Evolutionary conservation across 257 asterid genomes (phyloP).

Genomic region (Cinchona pubescens): DNA sequence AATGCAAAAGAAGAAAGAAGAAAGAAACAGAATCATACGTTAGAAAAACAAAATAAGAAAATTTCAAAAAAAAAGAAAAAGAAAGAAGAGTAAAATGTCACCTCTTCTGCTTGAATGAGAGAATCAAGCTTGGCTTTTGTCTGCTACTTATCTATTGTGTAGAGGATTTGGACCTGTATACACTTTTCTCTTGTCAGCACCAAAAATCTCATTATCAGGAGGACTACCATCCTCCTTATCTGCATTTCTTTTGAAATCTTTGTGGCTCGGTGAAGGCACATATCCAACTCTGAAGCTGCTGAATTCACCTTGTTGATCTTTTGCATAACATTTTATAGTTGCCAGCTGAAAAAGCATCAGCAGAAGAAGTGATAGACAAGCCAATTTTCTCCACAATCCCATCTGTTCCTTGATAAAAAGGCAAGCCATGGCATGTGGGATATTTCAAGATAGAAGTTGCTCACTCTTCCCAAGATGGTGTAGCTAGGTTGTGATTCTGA

Average conservation of each 20-base stretch:
- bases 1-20: not conserved
- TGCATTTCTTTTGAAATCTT: conserved; percentile 13
- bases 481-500: not conserved
- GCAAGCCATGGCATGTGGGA: conserved; percentile 37
- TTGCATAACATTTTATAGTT: conserved; percentile 39
- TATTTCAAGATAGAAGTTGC: not conserved
- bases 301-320: conserved; percentile 26
- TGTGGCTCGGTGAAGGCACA: conserved; percentile 26
- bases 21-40: conserved; percentile 1
- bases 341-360: conserved; percentile 39
- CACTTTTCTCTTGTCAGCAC: conserved; percentile 73
- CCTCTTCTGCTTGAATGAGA: conserved; percentile 38
- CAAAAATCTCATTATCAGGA: conserved; percentile 37
- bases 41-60: not conserved
- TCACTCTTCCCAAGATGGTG: not conserved
- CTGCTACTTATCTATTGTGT: conserved; percentile 72
- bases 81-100: conserved; percentile 13
- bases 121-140: conserved; percentile 34
- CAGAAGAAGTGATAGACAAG: conserved; percentile 36
- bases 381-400: conserved; percentile 42
- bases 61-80: not conserved
- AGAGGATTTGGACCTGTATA: conserved; percentile 91
- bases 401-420: conserved; percentile 33
- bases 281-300: conserved; percentile 33
- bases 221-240: conserved; percentile 9